Evolutionary conservation across 768 basidiomycete genomes (phyloP), one percentile per base, ranked within the genome.

Genomic region (Megacollybia marginata): DNA sequence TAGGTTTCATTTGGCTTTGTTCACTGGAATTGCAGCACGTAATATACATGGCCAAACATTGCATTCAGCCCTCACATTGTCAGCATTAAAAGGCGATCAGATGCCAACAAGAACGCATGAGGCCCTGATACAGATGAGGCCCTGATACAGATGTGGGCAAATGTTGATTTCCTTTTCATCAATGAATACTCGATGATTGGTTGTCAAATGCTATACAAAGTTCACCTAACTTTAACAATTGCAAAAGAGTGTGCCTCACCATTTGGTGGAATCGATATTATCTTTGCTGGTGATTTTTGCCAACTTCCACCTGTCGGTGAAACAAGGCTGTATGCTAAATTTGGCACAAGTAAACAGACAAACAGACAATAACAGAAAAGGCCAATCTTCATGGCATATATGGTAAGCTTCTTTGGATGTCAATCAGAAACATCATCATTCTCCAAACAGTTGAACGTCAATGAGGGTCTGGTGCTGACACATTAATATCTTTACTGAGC

Each of bases 1-100:
- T 1, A 47, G 64, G 4, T 62, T 73, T 19, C 48, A 64, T 0
- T 47, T 70, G 1, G 46, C 60, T 9, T 62, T 69, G 0, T 71
- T 57, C 47, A 73, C 68, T 8, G 74, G 72, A 0, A 59, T 66
- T 10, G 72, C 72, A n/a, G 73, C 73, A 0, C 43, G 49, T 13
- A 66, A 70, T 33, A 69, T 75, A 9, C 42, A 46, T 0, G 72
- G 72, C 1, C 64, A 64, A 50, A 75, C 73, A 0, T 20, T 74
- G 3, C 72, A 75, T 60, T 31, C 68, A 1, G 65, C 65, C 3
- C 48, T 68, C 0, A 34, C 46, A 34, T 28, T 65, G 0, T 54
- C 55, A 34, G 56, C 60, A 9, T n/a, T 42, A 0, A 12, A 19
- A 18, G 52, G 48, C 13, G 38, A 23, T 42, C 16, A 5, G 10